phyloP scores from a whole-genome alignment of 2,329 filamentous ascomycete genomes.

The Cercospora sp. region DNA sequence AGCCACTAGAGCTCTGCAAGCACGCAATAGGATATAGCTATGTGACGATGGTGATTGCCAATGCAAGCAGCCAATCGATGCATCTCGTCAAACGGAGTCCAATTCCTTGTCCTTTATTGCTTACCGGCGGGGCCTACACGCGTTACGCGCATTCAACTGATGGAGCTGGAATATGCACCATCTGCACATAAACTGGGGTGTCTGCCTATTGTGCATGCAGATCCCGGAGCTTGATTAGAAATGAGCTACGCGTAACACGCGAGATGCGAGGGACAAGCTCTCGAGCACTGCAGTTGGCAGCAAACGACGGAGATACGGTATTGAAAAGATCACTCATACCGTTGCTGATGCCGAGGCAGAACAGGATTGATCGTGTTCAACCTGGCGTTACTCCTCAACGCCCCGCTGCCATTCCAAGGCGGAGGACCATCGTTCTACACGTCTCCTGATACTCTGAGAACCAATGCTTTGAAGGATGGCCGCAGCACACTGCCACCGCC shows the following conservation, averaged over 20 bases:
- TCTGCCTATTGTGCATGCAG: conserved; percentile 5
- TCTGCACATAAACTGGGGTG: background rate
- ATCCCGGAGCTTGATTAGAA: conserved; percentile 5
- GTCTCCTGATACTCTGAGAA: background rate
- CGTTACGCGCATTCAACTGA: background rate
- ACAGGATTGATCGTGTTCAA: background rate
- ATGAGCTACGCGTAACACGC: background rate
- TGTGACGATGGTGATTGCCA: conserved; percentile 21
- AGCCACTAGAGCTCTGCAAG: conserved; percentile 16
- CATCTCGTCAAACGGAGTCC: background rate
- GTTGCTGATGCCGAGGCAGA: background rate
- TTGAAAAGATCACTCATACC: background rate
- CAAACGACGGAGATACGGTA: background rate
- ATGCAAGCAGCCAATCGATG: conserved; percentile 17
- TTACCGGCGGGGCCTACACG: background rate
- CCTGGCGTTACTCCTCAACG: background rate
- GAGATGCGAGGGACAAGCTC: background rate
- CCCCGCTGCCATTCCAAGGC: background rate
- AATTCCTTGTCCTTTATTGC: background rate
- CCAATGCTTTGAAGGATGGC: background rate
- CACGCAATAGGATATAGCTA: conserved; percentile 23
- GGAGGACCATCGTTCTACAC: background rate
- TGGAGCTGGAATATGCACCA: background rate
- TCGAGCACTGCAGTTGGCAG: background rate
- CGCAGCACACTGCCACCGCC: background rate